Percentiles rank a stretch among this genome's conserved stretches.
Conservation (phyloP, 2,329 filamentous ascomycete genomes). For the Alternaria viburni region DNA sequence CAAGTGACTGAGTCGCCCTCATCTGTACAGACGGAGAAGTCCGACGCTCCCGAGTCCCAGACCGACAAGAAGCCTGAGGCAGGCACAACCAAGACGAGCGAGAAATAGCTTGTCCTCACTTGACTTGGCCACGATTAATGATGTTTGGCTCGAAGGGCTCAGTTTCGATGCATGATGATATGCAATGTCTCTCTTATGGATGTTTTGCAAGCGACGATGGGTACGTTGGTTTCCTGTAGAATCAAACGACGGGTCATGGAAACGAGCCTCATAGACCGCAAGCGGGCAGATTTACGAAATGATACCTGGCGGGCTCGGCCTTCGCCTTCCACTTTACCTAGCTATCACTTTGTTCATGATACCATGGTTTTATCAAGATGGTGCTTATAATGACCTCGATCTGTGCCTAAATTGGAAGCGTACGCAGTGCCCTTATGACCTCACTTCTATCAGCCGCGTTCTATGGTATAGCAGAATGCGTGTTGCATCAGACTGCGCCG, state of each 20-base stretch:
- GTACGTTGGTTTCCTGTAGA: slow-evolving; percentile 21
- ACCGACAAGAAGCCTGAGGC: slow-evolving; percentile 26
- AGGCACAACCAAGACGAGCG: slow-evolving; percentile 17
- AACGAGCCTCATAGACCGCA: slow-evolving; percentile 26
- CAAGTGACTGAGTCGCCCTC: slow-evolving; percentile 45
- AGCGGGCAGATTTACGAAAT: slow-evolving; percentile 39
- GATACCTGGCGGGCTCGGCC: slow-evolving; percentile 46
- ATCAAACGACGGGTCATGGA: slow-evolving; percentile 33
- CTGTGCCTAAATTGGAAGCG: not conserved
- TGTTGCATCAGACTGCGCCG: not conserved
- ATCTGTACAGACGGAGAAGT: slow-evolving; percentile 48
- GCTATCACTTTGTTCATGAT: slow-evolving; percentile 18
- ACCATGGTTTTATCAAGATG: slow-evolving; percentile 1
- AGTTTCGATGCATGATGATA: slow-evolving; percentile 4
- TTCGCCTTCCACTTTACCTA: slow-evolving; percentile 34
- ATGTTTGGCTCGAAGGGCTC: not conserved
- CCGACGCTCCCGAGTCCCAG: slow-evolving; percentile 24
- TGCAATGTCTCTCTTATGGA: slow-evolving; percentile 23
- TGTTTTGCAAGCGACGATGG: slow-evolving; percentile 18
- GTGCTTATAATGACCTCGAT: not conserved
- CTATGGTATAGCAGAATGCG: not conserved
- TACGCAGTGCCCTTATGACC: not conserved
- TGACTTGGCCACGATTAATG: slow-evolving; percentile 5
- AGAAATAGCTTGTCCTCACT: slow-evolving; percentile 26
- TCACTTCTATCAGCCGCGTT: not conserved